Base-by-base conservation (phyloP, 768 basidiomycete genomes). In the Tricholoma terreum region DNA sequence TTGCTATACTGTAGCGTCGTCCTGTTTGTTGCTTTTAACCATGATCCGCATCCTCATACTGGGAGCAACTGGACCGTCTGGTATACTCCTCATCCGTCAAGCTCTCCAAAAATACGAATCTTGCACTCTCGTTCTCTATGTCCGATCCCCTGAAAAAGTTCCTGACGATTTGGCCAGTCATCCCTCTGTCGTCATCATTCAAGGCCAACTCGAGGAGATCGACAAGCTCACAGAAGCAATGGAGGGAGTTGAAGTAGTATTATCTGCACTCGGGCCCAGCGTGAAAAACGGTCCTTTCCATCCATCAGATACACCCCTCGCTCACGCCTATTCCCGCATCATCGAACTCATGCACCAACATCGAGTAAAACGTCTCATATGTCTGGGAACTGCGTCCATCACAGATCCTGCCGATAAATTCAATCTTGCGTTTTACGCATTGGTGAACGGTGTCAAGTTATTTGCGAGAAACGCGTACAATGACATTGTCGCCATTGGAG, bases 61-160 rank as follows among this genome's bases (percentile, higher is more conserved):
- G n/a, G 89, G 89, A 15, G 84, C 78, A 21, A 91, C 89, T 3
- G 88, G 89, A 1, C 77, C 82, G 12, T 70, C 71, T 34, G 89
- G 89, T 50, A 69, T 80, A 45, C 76, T 79, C 15, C 74, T 90
- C 57, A 76, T 85, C 56, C 78, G 83, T 52, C 79, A 86, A 63
- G 72, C 77, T 5, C 78, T 90, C 15, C 64, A 71, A 15, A 70
- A 71, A 19, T 71, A 72, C 42, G 66, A 73, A 6, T 66, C 70
- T 5, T 64, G 69, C 61, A 73, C 77, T 4, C 62, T 90, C 59
- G 75, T 89, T 57, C 61, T 90, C 54, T 89, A 82, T 55, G 86
- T 80, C 10, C 83, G 87, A 31, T 82, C 80, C 10, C 84, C 87
- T 4, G 71, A 81, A 17, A 91, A 88, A 64, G 66, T 90, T 4